These are phyloP conservation scores for Nicotiana obtusifolia DNA, from an alignment of 257 asterid species.

Conservation along the genomic window DNA sequence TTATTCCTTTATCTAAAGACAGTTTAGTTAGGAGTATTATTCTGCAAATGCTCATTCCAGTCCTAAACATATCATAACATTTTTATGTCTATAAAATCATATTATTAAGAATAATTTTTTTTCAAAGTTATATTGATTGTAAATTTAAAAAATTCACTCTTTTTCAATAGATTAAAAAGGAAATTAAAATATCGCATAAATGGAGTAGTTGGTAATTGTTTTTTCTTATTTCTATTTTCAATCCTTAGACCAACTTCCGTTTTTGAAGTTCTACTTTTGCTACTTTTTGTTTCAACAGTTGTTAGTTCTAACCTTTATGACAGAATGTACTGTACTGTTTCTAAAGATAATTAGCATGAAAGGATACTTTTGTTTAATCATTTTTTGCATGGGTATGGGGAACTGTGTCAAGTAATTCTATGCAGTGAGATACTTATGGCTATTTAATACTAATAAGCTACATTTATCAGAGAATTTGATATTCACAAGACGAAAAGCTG, in stretches of 20 bases:
- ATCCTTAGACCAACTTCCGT: background rate
- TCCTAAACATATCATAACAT: background rate
- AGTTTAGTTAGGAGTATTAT: background rate
- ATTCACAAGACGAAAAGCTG: slow-evolving; percentile 3
- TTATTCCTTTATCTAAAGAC: background rate
- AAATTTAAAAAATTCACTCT: background rate
- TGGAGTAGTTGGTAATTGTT: background rate
- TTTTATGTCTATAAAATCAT: background rate
- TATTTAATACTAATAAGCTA: background rate
- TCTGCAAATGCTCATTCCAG: background rate
- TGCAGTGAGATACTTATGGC: background rate
- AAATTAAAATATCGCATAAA: no score
- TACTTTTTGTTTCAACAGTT: background rate
- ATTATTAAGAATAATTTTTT: background rate
- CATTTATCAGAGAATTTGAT: slow-evolving; percentile 4
- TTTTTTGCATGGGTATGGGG: slow-evolving; percentile 8
- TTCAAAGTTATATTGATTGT: background rate
- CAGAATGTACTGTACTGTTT: background rate
- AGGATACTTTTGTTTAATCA: background rate
- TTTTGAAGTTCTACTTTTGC: background rate
- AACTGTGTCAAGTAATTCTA: slow-evolving; percentile 2
- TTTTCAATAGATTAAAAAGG: no score
- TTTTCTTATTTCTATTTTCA: background rate
- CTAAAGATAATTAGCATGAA: background rate
- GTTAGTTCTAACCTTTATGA: background rate